Percentiles rank a stretch among this genome's conserved stretches.
These are phyloP conservation scores for Eucalyptus paniculata DNA, from an alignment of 345 rosid species.

Conservation along the genomic window DNA sequence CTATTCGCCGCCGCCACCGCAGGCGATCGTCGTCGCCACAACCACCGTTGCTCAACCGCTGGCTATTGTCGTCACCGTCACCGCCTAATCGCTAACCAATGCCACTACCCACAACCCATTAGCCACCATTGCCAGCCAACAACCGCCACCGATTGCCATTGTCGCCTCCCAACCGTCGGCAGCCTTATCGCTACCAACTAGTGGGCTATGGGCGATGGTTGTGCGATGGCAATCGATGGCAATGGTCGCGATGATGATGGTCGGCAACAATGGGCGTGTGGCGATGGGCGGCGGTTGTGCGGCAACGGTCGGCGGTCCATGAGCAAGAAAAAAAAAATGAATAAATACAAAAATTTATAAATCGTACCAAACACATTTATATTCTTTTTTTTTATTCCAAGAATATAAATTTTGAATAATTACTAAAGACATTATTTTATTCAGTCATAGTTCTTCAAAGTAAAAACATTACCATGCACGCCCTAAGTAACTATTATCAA, in stretches of 20 bases:
- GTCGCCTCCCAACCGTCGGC: rapidly evolving
- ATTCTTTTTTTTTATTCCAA: rapidly evolving
- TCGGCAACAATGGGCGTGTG: rapidly evolving
- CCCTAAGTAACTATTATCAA: background rate
- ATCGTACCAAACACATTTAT: no score
- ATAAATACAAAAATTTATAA: no score
- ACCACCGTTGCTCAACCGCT: rapidly evolving
- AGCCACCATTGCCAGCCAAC: rapidly evolving
- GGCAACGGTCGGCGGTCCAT: rapidly evolving
- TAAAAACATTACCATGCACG: rapidly evolving
- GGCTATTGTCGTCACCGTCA: rapidly evolving
- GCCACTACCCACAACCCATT: rapidly evolving
- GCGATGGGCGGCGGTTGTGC: rapidly evolving
- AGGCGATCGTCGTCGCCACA: rapidly evolving
- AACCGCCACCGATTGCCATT: rapidly evolving
- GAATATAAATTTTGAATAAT: no score
- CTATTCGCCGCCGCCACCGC: no score
- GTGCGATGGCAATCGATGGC: rapidly evolving
- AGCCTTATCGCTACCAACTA: rapidly evolving
- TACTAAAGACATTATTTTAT: rapidly evolving
- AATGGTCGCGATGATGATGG: no score
- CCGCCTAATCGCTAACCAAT: rapidly evolving
- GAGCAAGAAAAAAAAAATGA: no score
- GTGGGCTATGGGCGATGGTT: no score
- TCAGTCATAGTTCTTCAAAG: rapidly evolving